These are phyloP conservation scores for Sphaerulina vaccinii DNA, from an alignment of 2,329 filamentous ascomycete genomes.

Conservation along the genomic window DNA sequence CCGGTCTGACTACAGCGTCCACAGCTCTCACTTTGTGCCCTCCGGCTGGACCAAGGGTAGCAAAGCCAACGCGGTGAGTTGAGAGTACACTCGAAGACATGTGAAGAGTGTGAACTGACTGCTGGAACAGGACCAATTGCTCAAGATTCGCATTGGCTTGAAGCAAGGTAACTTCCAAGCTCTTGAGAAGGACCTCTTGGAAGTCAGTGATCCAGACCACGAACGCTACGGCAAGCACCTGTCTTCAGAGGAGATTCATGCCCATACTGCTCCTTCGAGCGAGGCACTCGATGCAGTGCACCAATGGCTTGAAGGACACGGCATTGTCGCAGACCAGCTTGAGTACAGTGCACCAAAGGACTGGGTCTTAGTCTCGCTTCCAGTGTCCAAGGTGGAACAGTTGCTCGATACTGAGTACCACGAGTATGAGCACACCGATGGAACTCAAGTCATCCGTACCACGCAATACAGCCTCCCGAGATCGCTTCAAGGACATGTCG, in stretches of 20 bases:
- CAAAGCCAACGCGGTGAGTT: slow-evolving; percentile 15
- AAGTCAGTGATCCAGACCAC: slow-evolving; percentile 62
- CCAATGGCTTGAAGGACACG: slow-evolving; percentile 53
- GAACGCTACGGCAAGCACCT: slow-evolving; percentile 59
- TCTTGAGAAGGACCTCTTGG: slow-evolving; percentile 58
- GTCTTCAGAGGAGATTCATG: slow-evolving; percentile 55
- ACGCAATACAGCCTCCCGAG: slow-evolving; percentile 62
- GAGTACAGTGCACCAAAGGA: slow-evolving; percentile 38
- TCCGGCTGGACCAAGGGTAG: slow-evolving; percentile 17
- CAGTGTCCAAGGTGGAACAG: slow-evolving; percentile 43
- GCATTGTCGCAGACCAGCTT: slow-evolving; percentile 26
- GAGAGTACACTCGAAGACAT: neutral
- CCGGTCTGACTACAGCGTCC: slow-evolving; percentile 13
- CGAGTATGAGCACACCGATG: slow-evolving; percentile 47
- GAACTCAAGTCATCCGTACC: slow-evolving; percentile 52
- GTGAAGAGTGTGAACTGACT: neutral
- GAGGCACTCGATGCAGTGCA: slow-evolving; percentile 52
- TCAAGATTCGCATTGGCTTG: slow-evolving; percentile 28
- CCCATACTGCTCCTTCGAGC: slow-evolving; percentile 52
- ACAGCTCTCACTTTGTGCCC: slow-evolving; percentile 19
- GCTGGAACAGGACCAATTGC: slow-evolving; percentile 8
- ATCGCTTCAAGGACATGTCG: slow-evolving; percentile 54
- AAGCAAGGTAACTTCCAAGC: slow-evolving; percentile 28
- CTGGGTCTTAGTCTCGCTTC: slow-evolving; percentile 59
- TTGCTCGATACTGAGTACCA: slow-evolving; percentile 60